phyloP scores from a whole-genome alignment of 192 early-diverging fungal genomes.

The Jimgerdemannia flammicorona region DNA sequence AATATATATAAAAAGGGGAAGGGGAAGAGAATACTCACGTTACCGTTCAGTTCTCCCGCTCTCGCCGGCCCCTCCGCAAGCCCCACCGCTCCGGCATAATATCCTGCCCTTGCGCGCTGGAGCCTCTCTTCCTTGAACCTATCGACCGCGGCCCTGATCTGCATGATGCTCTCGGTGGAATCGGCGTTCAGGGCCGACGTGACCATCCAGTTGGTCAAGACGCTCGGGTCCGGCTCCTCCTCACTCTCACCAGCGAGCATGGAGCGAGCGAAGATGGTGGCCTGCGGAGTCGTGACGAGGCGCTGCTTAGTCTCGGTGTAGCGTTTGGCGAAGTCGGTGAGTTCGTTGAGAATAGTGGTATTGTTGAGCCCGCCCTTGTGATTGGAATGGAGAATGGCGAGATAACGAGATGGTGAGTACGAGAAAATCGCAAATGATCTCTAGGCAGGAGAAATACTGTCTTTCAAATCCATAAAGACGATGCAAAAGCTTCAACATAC shows the following conservation, averaged over 20 bases:
- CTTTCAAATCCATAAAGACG: too few relatives aligned
- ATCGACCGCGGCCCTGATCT: neutral
- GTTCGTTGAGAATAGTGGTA: neutral
- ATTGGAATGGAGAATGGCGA: neutral
- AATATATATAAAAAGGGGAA: neutral
- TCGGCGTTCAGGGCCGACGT: neutral
- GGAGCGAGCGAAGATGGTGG: neutral
- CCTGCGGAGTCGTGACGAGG: slow-evolving; percentile 4
- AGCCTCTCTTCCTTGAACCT: neutral
- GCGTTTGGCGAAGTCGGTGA: neutral
- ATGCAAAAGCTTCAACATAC: too few relatives aligned
- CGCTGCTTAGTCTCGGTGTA: neutral
- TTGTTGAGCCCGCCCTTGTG: neutral
- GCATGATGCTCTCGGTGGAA: neutral
- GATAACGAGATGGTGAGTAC: neutral
- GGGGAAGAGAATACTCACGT: neutral
- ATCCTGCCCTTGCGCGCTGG: neutral
- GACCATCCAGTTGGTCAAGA: neutral
- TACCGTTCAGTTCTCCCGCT: neutral
- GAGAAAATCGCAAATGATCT: too few relatives aligned
- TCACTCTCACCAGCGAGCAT: neutral
- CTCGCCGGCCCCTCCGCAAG: neutral
- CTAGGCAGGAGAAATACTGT: too few relatives aligned
- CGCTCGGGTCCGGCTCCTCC: neutral
- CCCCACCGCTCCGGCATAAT: neutral